A percentile compares a stretch with the other conserved stretches of the same genome.
Evolutionary conservation across 768 basidiomycete species (phyloP).

Genomic region (Hygrocybe punicea): DNA sequence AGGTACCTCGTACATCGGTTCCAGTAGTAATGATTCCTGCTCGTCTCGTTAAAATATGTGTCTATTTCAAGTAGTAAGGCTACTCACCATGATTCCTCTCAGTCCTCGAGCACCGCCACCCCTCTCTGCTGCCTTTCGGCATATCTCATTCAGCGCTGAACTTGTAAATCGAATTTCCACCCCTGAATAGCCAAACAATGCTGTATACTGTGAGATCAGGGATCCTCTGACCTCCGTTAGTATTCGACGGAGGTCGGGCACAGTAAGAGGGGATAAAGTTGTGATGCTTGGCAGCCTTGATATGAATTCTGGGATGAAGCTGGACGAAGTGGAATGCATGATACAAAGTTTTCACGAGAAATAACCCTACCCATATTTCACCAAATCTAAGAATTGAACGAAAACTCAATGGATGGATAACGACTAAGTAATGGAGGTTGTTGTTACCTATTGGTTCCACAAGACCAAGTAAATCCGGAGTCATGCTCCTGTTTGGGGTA

Average conservation of each 20-base stretch:
- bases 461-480: slow-evolving; percentile 56
- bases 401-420: neutral
- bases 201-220: slow-evolving; percentile 82
- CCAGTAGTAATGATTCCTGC: slow-evolving; percentile 76
- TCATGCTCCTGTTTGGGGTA: slow-evolving; percentile 62
- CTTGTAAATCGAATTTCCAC: slow-evolving; percentile 86
- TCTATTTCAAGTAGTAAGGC: neutral
- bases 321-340: slow-evolving; percentile 24
- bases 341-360: neutral
- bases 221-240: slow-evolving; percentile 91
- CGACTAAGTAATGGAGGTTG: neutral
- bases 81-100: slow-evolving; percentile 77
- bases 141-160: slow-evolving; percentile 76
- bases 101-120: slow-evolving; percentile 91
- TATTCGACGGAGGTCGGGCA: slow-evolving; percentile 81
- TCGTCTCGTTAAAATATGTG: slow-evolving; percentile 2
- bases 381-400: slow-evolving; percentile 53
- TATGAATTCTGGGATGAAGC: slow-evolving; percentile 94
- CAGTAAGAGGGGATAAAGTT: slow-evolving; percentile 73
- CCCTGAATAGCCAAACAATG: slow-evolving; percentile 79
- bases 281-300: slow-evolving; percentile 92
- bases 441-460: slow-evolving; percentile 64
- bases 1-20: slow-evolving; percentile 91
- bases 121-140: slow-evolving; percentile 68
- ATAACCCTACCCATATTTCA: slow-evolving; percentile 67